Conservation (phyloP, 345 rosid species). For the Geranium brycei region DNA sequence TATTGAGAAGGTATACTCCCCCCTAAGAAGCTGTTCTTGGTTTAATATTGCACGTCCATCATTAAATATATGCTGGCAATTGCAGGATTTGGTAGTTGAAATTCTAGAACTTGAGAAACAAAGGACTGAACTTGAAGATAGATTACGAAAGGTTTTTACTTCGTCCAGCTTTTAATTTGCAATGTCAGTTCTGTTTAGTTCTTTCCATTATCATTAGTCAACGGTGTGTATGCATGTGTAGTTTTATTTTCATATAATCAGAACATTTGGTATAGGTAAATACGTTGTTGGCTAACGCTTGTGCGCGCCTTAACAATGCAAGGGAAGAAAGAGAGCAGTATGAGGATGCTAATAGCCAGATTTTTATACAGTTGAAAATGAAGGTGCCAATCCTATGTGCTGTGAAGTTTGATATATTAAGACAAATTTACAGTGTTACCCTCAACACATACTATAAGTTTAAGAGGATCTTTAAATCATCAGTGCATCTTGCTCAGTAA, state of each 20-base stretch:
- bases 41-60: neutral
- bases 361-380: constrained; percentile 55
- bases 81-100: constrained; percentile 53
- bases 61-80: constrained; percentile 5
- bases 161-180: neutral
- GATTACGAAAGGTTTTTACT: constrained; percentile 38
- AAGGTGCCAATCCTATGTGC: constrained; percentile 32
- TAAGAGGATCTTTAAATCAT: neutral
- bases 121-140: constrained; percentile 69
- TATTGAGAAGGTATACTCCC: constrained; percentile 56
- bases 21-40: constrained; percentile 3
- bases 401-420: neutral
- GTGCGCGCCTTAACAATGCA: constrained; percentile 60
- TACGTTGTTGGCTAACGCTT: constrained; percentile 35
- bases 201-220: constrained; percentile 3
- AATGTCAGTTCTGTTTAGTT: neutral
- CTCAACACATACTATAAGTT: neutral
- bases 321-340: constrained; percentile 87
- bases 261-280: constrained; percentile 44
- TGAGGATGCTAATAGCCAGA: constrained; percentile 80
- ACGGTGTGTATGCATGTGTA: neutral
- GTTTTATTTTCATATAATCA: constrained; percentile 1
- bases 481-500: neutral
- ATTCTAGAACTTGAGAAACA: constrained; percentile 50
- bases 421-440: neutral